Base-by-base conservation (phyloP, 371 early-diverging fungal genomes). In the Rhizopus sp. region DNA sequence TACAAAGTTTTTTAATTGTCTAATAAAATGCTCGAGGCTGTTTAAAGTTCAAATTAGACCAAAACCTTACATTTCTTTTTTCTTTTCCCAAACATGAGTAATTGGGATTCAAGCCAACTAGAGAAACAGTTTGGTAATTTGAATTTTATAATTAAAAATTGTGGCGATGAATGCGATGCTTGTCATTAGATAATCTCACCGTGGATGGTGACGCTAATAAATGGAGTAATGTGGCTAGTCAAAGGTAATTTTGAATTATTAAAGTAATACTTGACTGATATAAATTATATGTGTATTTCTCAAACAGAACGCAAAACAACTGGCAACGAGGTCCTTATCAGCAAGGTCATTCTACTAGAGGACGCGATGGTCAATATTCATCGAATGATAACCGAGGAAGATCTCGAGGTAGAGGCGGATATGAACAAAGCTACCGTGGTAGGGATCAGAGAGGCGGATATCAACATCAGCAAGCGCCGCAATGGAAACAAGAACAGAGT, bases 51-150 rank as follows among this genome's bases (percentile, higher is more conserved):
- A 23, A 23, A 23, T 2, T 23, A 23, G 23, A 23, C 23, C 2
- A 37, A 4, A 7, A 5, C 38, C 5, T 13, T 41, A 9, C 17
- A 17, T 34, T 50, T 50, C 7, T 57, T 8, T 41, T 40, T 16
- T 45, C 6, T 17, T 39, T n/a, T n/a, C n/a, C n/a, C n/a, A n/a
- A 49, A 16, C 38, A 62, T 62, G 62, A 62, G 62, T 41, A 50
- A 57, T 23, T 62, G 62, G 62, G 42, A 46, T 29, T 16, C 50
- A 17, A 29, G 46, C 3, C 51, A 57, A 3, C 39, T 62, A 12
- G 30, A 38, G 17, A 46, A 56, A 32, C 31, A 50, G 12, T 56
- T 56, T 32, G 46, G 62, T 62, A 62, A 41, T 39, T 53, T 30
- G n/a, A 7, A 15, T 56, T 39, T 56, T 12, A n/a, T 15, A 10